phyloP scores from a whole-genome alignment of 208 protist genomes.

The Trypanosoma scelopori region DNA sequence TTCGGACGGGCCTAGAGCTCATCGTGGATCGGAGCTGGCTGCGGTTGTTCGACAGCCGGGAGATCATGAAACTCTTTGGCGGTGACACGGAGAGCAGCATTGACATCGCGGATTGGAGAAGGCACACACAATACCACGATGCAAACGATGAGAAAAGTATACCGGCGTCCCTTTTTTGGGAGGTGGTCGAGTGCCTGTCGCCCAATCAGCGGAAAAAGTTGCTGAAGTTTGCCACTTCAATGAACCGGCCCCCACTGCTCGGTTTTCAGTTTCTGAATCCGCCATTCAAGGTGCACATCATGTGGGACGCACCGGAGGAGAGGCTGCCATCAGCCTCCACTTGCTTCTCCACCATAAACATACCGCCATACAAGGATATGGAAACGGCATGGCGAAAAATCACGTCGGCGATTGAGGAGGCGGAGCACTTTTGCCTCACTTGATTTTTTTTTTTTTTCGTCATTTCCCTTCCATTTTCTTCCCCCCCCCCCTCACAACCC shows the following conservation, averaged over 20 bases:
- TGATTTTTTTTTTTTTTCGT: slow-evolving; percentile 27
- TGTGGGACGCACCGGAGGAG: slow-evolving; percentile 38
- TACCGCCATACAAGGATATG: slow-evolving; percentile 81
- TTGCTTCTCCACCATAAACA: slow-evolving; percentile 93
- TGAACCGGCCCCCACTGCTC: slow-evolving; percentile 86
- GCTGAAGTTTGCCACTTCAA: slow-evolving; percentile 89
- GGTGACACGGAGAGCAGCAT: slow-evolving; percentile 72
- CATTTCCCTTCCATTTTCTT: neutral
- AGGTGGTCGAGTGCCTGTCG: slow-evolving; percentile 78
- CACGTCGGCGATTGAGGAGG: slow-evolving; percentile 84
- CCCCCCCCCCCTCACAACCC: neutral
- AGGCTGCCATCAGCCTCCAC: slow-evolving; percentile 89
- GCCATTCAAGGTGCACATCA: slow-evolving; percentile 83
- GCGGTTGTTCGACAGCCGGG: slow-evolving; percentile 84
- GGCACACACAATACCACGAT: slow-evolving; percentile 80
- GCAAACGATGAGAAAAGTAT: slow-evolving; percentile 52
- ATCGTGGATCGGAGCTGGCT: slow-evolving; percentile 72
- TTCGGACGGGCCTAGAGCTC: slow-evolving; percentile 70
- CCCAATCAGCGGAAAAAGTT: slow-evolving; percentile 71
- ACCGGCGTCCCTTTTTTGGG: slow-evolving; percentile 85
- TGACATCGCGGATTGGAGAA: slow-evolving; percentile 88
- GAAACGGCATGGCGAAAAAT: slow-evolving; percentile 81
- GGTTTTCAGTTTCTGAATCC: slow-evolving; percentile 92
- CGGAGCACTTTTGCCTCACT: slow-evolving; percentile 83
- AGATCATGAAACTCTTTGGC: slow-evolving; percentile 84